Evolutionary conservation across 2,329 filamentous ascomycete genomes (phyloP).

Genomic region (Graphilbum fragrans): DNA sequence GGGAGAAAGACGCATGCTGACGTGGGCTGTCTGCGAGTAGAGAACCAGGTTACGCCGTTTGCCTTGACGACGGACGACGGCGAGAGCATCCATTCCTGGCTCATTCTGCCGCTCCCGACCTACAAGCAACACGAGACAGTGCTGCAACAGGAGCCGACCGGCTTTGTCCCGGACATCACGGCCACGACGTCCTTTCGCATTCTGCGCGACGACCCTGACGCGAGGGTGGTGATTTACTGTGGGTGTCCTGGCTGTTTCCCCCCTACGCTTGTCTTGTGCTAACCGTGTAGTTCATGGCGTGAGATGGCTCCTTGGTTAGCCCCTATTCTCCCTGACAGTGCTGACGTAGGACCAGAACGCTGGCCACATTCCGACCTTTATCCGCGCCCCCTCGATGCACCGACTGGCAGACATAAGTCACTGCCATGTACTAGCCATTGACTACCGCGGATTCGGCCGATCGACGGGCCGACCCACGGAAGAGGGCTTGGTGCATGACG

Average conservation of each 20-base stretch:
- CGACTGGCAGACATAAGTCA: conserved; percentile 59
- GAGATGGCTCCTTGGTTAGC: conserved; percentile 16
- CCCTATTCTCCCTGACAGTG: not conserved
- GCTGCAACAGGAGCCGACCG: conserved; percentile 39
- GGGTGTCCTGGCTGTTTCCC: conserved; percentile 17
- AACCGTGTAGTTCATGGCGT: conserved; percentile 48
- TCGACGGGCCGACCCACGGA: conserved; percentile 75
- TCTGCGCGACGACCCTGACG: conserved; percentile 49
- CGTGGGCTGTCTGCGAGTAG: conserved; percentile 27
- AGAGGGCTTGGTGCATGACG: conserved; percentile 69
- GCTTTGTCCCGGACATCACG: conserved; percentile 40
- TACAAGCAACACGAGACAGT: conserved; percentile 60
- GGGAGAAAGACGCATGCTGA: conserved; percentile 5
- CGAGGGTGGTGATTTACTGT: conserved; percentile 54
- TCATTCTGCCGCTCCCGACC: conserved; percentile 67
- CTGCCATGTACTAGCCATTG: conserved; percentile 75
- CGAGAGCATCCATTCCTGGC: conserved; percentile 78
- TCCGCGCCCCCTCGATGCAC: conserved; percentile 67
- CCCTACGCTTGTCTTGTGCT: not conserved
- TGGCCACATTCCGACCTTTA: conserved; percentile 69
- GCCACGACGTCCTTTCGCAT: conserved; percentile 46
- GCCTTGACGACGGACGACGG: conserved; percentile 62
- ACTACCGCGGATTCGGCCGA: conserved; percentile 80
- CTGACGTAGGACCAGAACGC: conserved; percentile 48
- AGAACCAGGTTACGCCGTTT: conserved; percentile 83